Base-by-base conservation (phyloP, 805 yeast genomes). In the Cyberlindnera xylosilytica region DNA sequence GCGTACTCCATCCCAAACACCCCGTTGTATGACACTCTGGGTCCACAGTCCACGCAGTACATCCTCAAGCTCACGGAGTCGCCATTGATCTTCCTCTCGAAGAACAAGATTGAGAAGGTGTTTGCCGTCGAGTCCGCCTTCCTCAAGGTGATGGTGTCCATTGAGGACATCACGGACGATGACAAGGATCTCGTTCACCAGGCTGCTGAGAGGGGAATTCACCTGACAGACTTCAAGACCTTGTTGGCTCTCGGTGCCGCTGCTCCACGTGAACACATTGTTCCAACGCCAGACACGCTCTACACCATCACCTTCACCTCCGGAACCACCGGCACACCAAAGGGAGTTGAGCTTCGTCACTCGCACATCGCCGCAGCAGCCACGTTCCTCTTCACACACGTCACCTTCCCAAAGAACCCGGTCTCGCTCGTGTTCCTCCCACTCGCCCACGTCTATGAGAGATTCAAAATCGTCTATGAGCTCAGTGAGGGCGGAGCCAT, bases 241-340 rank as follows among this genome's bases (percentile, higher is more conserved):
- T 62, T 75, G 7, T 67, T 69, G 38, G 50, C 57, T 4, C 45
- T 74, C 44, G 78, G 75, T 38, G 54, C 50, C 47, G 58, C 72
- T 44, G 66, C 74, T 35, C 71, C 76, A 39, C 54, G 60, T 38
- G 63, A 72, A 32, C 54, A 60, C 45, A 54, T 60, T 31, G 76
- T 76, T 11, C 84, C 87, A 20, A 64, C 60, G 1, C 74, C 80
- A 1, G 72, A 75, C 13, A 71, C 74, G 19, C 36, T 74, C 16
- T 79, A 77, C 57, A 80, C 89, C 15, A 74, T 83, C 36, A 77
- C 83, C 7, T 83, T 82, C 58, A 83, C 90, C 2, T 79, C 87
- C 0, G 90, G 90, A 24, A 83, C 90, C 2, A 82, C 89, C 1
- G 88, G 88, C 15, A 62, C 72, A 15, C 90, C 90, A 36, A 83